Evolutionary conservation across 176 grass and related monocot species (phyloP).

Genomic region (Rhynchospora pubera): DNA sequence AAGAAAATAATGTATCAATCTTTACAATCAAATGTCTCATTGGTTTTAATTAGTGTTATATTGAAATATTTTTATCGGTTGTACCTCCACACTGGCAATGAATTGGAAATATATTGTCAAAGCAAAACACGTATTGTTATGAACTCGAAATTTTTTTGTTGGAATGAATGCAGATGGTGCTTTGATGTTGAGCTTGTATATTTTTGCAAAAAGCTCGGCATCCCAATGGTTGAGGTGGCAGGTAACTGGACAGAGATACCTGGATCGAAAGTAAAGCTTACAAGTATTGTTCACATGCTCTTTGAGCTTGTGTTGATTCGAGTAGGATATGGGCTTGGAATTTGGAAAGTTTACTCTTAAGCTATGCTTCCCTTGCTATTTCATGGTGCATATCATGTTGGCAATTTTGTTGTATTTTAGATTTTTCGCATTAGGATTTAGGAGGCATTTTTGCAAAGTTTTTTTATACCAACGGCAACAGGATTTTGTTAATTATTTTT

Average conservation of each 20-base stretch:
- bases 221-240: constrained; percentile 74
- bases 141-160: neutral
- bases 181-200: constrained; percentile 96
- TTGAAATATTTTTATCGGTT: neutral
- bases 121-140: neutral
- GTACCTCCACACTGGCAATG: neutral
- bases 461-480: neutral
- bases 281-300: constrained; percentile 87
- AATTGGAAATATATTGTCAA: neutral
- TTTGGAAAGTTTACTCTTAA: constrained; percentile 77
- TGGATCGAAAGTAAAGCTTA: constrained; percentile 76
- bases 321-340: constrained; percentile 75
- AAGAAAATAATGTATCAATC: too few species aligned
- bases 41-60: too few species aligned
- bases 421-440: neutral
- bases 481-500: neutral
- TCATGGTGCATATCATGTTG: neutral
- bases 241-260: constrained; percentile 96
- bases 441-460: neutral
- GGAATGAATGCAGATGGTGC: constrained; percentile 63
- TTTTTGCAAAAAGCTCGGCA: constrained; percentile 72
- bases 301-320: constrained; percentile 84
- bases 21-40: too few species aligned
- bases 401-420: constrained; percentile 2
- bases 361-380: neutral